A percentile compares a stretch with the other conserved stretches of the same genome.
phyloP scores from a whole-genome alignment of 768 basidiomycete species.

The Xerocomus brunneocitrinus region DNA sequence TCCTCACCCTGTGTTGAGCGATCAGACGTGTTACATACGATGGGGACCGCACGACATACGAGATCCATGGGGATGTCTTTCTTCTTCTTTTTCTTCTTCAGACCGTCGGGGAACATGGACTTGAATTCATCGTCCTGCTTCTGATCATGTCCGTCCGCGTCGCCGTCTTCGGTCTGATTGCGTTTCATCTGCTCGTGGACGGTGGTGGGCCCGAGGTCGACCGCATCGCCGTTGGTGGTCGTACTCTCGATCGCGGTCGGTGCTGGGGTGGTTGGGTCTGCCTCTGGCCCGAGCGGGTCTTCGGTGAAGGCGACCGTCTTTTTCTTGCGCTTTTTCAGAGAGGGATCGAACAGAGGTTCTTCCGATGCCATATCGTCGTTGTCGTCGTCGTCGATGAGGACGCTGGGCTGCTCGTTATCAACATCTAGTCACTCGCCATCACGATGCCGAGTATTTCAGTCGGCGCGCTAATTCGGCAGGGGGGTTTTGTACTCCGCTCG shows the following conservation, averaged over 20 bases:
- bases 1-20: conserved; percentile 47
- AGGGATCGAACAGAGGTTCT: conserved; percentile 79
- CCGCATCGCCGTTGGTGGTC: conserved; percentile 63
- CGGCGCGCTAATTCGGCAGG: conserved; percentile 23
- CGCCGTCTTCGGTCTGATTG: conserved; percentile 35
- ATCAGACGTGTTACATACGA: neutral
- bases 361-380: conserved; percentile 49
- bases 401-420: conserved; percentile 1
- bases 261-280: conserved; percentile 75
- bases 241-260: conserved; percentile 68
- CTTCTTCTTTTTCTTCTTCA: conserved; percentile 94
- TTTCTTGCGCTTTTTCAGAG: conserved; percentile 85
- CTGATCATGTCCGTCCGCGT: conserved; percentile 30
- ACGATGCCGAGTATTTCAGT: conserved; percentile 25
- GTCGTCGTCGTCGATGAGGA: conserved; percentile 16
- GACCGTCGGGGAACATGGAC: conserved; percentile 74
- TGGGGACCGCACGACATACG: conserved; percentile 38
- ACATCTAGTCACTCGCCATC: conserved; percentile 10
- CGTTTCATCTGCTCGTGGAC: conserved; percentile 70
- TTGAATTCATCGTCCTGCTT: conserved; percentile 73
- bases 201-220: conserved; percentile 74
- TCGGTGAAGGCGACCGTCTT: conserved; percentile 82
- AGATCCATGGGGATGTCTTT: conserved; percentile 85
- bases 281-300: conserved; percentile 77
- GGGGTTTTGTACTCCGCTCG: conserved; percentile 18